Conservation (phyloP, 495 filamentous ascomycete genomes). For the Xylaria castorea region DNA sequence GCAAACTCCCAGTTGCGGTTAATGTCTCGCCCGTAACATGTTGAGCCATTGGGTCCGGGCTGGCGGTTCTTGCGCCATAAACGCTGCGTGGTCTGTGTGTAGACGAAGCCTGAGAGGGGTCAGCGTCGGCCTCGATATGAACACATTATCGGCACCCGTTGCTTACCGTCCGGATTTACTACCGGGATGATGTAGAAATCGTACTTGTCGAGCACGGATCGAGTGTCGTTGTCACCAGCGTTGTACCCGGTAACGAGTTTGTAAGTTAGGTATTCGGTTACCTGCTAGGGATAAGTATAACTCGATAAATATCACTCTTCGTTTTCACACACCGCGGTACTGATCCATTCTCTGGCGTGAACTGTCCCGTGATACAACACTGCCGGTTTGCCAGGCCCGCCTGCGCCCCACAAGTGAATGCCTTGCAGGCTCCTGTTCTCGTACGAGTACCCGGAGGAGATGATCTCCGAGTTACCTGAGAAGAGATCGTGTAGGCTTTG, state of each 20-base stretch:
- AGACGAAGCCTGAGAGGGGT: conserved; percentile 49
- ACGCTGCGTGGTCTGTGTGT: conserved; percentile 54
- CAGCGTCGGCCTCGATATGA: background rate
- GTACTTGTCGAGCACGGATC: conserved; percentile 51
- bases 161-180: conserved; percentile 57
- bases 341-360: conserved; percentile 62
- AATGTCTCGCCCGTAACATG: conserved; percentile 56
- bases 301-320: background rate
- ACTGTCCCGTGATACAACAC: conserved; percentile 59
- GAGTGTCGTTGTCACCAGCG: conserved; percentile 40
- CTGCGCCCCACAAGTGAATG: conserved; percentile 56
- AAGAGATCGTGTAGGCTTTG: conserved; percentile 47
- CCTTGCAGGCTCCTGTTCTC: conserved; percentile 54
- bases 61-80: conserved; percentile 61
- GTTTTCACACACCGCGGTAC: conserved; percentile 42
- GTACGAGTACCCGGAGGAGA: conserved; percentile 52
- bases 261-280: conserved; percentile 54
- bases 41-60: conserved; percentile 34
- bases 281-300: conserved; percentile 27
- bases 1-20: conserved; percentile 61
- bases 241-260: conserved; percentile 50
- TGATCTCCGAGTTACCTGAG: conserved; percentile 52
- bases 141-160: background rate
- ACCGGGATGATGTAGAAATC: conserved; percentile 61
- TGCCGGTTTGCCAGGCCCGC: conserved; percentile 53